Percentiles rank a stretch among this genome's conserved stretches.
Evolutionary conservation across 352 stramenopile species (phyloP).

Genomic region (Phytophthora citricola): DNA sequence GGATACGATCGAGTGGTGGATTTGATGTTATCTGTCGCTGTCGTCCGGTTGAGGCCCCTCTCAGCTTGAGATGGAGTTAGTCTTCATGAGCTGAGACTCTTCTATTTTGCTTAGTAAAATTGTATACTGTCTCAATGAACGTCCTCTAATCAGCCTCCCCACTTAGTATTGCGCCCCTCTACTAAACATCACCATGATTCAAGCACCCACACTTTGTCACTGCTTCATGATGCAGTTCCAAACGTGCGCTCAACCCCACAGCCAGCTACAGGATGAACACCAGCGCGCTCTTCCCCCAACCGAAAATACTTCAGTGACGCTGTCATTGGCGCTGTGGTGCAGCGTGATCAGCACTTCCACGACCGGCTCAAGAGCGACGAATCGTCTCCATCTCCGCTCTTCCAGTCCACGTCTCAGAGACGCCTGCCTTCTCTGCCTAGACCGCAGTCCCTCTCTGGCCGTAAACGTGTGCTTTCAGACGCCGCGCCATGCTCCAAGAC

Average conservation of each 20-base stretch:
- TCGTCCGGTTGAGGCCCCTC: too few relatives aligned
- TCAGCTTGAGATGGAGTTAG: too few relatives aligned
- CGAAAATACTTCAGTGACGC: constrained; percentile 6
- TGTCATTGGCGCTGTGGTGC: constrained; percentile 3
- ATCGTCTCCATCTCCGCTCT: neutral
- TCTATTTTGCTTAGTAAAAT: neutral
- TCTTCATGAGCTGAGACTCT: too few relatives aligned
- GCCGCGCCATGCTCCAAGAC: neutral
- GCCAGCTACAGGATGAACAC: constrained; percentile 2
- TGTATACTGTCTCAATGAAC: constrained; percentile 6
- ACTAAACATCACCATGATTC: constrained; percentile 9
- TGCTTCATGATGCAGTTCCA: neutral
- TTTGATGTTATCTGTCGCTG: constrained; percentile 6
- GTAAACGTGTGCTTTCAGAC: neutral
- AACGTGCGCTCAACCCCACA: constrained; percentile 1
- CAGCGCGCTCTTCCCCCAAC: constrained; percentile 10
- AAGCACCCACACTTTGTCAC: neutral
- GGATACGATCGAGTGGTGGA: constrained; percentile 5
- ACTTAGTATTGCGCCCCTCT: neutral
- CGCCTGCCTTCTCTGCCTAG: neutral
- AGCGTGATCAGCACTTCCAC: neutral
- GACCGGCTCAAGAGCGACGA: neutral
- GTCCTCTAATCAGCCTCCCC: too few relatives aligned
- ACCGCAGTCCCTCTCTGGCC: neutral
- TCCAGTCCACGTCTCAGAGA: neutral